Conservation (phyloP, 106 monocot genomes). For the Acorus gramineus region DNA sequence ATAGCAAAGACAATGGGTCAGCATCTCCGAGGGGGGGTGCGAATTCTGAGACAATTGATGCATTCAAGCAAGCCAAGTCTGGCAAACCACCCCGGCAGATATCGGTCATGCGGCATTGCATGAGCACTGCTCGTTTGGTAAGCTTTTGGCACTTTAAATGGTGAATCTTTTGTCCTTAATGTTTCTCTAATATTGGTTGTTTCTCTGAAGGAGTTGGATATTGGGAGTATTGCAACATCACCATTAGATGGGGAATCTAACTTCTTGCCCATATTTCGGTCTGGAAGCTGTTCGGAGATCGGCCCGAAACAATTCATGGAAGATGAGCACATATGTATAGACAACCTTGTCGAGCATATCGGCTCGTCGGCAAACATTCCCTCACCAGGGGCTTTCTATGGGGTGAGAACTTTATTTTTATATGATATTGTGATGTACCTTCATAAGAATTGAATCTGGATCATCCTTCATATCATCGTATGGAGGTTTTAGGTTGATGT, state of each 20-base stretch:
- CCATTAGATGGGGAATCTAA: conserved; percentile 10
- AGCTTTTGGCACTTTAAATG: conserved; percentile 3
- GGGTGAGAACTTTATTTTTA: conserved; percentile 23
- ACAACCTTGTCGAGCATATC: conserved; percentile 43
- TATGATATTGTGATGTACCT: no score
- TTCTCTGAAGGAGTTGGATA: conserved; percentile 35
- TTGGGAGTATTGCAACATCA: conserved; percentile 21
- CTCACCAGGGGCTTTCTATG: conserved; percentile 65
- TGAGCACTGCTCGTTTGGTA: conserved; percentile 26
- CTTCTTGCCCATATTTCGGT: conserved; percentile 59
- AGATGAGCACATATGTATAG: conserved; percentile 74
- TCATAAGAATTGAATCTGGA: no score
- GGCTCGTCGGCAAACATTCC: conserved; percentile 15
- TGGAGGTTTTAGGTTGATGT: no score
- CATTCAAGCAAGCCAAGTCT: conserved; percentile 8
- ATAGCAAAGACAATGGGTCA: conserved; percentile 6
- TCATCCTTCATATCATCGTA: no score
- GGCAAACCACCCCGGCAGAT: conserved; percentile 40
- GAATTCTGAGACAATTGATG: conserved; percentile 2
- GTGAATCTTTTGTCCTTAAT: neutral
- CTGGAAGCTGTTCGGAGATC: conserved; percentile 54
- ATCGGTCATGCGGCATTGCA: conserved; percentile 32
- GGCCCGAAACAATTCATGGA: conserved; percentile 61
- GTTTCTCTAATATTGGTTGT: neutral
- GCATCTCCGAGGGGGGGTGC: neutral